Evolutionary conservation across 306 rosid genomes (phyloP), one percentile per base, ranked within the genome.

Genomic region (Hippophae rhamnoides): DNA sequence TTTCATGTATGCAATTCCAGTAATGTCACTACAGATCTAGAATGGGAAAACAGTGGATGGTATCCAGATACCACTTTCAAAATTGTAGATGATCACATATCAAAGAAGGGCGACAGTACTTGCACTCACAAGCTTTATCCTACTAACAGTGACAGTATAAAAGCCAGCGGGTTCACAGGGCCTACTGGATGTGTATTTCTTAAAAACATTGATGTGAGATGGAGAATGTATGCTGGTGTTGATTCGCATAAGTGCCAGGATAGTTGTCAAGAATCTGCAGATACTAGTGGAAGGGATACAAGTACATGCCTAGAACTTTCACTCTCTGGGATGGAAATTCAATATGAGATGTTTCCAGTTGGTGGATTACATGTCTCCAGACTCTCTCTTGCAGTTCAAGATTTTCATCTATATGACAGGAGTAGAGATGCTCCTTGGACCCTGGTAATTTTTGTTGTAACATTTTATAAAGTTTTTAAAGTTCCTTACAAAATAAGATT

Each of bases 361-460:
- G 96, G 99, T 65, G 95, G 86, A 68, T 69, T 78, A 62, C 70
- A 64, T 68, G 81, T 75, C 46, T 92, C 99, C 18, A 85, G 74
- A 74, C 86, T 88, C 61, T 79, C 82, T 54, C 81, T 92, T 55
- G 83, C 93, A 5, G 85, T 88, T 69, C 85, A 74, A 78, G 89
- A 92, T 80, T 78, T 88, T 66, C 78, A 69, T 73, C 81, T 92
- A 55, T 76, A 72, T 75, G 99, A 92, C 78, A 58, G 49, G 63
- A 87, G 99, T 77, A 75, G 68, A 66, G 79, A 78, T 69, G 99
- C 96, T 65, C 96, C 96, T 47, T 92, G 99, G 99, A 87, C 65
- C 68, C 85, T 78, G 96, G 99, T 92, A 88, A 41, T 50, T 12
- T 6, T 49, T 41, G 38, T 65, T 47, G 54, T 59, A 43, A 51